Conservation (phyloP, 192 early-diverging fungal species). For the Phlyctochytrium bullatum region DNA sequence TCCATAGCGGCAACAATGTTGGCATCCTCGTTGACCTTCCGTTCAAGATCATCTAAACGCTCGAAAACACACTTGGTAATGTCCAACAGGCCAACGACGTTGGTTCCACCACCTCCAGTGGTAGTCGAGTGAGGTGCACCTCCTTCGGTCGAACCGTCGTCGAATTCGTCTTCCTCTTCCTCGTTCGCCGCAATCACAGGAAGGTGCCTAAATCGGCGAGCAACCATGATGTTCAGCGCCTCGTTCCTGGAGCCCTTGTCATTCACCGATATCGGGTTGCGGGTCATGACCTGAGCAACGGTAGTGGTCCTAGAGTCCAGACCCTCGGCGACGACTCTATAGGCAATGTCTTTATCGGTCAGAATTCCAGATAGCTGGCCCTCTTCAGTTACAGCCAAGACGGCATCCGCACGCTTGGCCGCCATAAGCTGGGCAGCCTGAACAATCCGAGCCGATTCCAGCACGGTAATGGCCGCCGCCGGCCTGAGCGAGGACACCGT, state of each 20-base stretch:
- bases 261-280: conserved; percentile 85
- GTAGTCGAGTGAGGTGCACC: conserved; percentile 65
- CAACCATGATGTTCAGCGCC: conserved; percentile 49
- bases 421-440: conserved; percentile 76
- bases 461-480: conserved; percentile 77
- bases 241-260: conserved; percentile 39
- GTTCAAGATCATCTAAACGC: conserved; percentile 46
- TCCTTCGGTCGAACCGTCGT: conserved; percentile 10
- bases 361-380: conserved; percentile 93
- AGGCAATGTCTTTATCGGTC: conserved; percentile 97
- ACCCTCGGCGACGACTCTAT: conserved; percentile 84
- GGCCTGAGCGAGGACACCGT: conserved; percentile 92
- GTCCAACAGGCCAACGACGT: conserved; percentile 49
- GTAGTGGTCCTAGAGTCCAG: conserved; percentile 44
- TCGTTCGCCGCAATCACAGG: conserved; percentile 42
- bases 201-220: conserved; percentile 45
- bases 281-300: conserved; percentile 88
- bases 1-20: conserved; percentile 59
- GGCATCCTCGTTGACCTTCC: conserved; percentile 52
- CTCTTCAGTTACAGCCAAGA: conserved; percentile 90
- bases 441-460: conserved; percentile 52
- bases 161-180: conserved; percentile 30
- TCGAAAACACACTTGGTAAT: conserved; percentile 54
- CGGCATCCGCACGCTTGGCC: conserved; percentile 92
- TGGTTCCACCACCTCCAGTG: conserved; percentile 51